These are phyloP conservation scores for Cutaneotrichosporon sp. DNA, from an alignment of 1,284 basidiomycete species.

Conservation along the genomic window DNA sequence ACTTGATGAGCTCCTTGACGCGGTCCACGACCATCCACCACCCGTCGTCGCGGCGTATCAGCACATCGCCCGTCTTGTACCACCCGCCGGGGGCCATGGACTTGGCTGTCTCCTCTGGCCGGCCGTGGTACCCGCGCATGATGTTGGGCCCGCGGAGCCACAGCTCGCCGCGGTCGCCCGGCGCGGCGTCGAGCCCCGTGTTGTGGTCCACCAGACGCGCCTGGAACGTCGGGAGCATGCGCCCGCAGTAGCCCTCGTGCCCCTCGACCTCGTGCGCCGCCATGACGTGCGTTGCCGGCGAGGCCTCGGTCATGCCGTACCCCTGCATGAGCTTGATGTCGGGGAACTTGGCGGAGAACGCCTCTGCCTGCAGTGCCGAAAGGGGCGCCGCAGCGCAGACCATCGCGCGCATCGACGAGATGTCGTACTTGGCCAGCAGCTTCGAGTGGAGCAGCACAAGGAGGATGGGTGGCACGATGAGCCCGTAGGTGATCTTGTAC, in stretches of 20 bases:
- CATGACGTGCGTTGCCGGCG: constrained; percentile 39
- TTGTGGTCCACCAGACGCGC: constrained; percentile 64
- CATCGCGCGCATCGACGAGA: constrained; percentile 64
- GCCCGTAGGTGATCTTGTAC: constrained; percentile 64
- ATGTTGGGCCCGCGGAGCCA: constrained; percentile 71
- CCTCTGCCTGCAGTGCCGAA: constrained; percentile 52
- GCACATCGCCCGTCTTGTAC: constrained; percentile 84
- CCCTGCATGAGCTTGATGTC: constrained; percentile 43
- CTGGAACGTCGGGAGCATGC: constrained; percentile 74
- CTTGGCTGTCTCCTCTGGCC: constrained; percentile 64
- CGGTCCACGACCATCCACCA: constrained; percentile 52
- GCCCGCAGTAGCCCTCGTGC: constrained; percentile 66
- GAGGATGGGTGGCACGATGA: constrained; percentile 83
- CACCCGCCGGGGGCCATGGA: constrained; percentile 66
- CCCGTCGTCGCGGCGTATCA: constrained; percentile 64
- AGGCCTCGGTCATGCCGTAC: constrained; percentile 57
- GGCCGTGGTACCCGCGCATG: constrained; percentile 72
- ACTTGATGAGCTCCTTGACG: constrained; percentile 81
- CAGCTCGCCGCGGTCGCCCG: constrained; percentile 70
- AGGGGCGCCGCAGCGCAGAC: constrained; percentile 83
- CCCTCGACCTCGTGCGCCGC: constrained; percentile 35
- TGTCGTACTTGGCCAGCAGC: constrained; percentile 68
- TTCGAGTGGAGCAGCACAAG: constrained; percentile 57
- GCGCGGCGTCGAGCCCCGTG: constrained; percentile 53
- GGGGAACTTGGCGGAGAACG: constrained; percentile 29